Evolutionary conservation across 306 rosid genomes (phyloP).

Genomic region (Acacia confusa): DNA sequence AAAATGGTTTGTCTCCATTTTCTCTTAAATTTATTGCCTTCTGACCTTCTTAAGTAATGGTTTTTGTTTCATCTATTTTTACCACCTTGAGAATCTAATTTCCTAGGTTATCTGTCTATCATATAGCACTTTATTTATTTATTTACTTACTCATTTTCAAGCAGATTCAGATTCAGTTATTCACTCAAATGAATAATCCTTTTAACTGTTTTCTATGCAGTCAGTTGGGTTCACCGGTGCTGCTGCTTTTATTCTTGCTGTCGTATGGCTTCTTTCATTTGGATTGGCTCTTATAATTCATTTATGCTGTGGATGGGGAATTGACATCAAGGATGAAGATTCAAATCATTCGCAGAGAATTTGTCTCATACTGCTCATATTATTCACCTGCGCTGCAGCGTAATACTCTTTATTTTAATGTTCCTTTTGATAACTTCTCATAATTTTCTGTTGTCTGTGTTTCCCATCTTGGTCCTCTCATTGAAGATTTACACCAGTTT

Average conservation of each 20-base stretch:
- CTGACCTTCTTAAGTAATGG: neutral
- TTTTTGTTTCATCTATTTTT: neutral
- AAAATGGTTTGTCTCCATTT: neutral
- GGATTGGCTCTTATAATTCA: conserved; percentile 69
- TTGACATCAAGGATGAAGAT: conserved; percentile 59
- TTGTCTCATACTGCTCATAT: conserved; percentile 57
- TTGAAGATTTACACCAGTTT: neutral
- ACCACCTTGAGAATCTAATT: neutral
- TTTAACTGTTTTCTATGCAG: conserved; percentile 43
- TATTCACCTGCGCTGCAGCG: conserved; percentile 77
- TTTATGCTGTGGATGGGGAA: conserved; percentile 83
- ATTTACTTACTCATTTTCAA: neutral
- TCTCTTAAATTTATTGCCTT: neutral
- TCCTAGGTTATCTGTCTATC: neutral
- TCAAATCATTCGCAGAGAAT: conserved; percentile 59
- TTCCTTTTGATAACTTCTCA: neutral
- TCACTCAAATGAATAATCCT: neutral
- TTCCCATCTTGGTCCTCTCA: neutral
- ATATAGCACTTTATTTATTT: neutral
- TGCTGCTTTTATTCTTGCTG: conserved; percentile 68
- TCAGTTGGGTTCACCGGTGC: conserved; percentile 91
- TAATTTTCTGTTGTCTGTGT: neutral
- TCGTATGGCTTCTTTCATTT: conserved; percentile 75
- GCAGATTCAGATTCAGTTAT: neutral
- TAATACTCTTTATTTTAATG: conserved; percentile 40